Conservation (phyloP, 179 eudicot genomes). For the Beta lomatogona region DNA sequence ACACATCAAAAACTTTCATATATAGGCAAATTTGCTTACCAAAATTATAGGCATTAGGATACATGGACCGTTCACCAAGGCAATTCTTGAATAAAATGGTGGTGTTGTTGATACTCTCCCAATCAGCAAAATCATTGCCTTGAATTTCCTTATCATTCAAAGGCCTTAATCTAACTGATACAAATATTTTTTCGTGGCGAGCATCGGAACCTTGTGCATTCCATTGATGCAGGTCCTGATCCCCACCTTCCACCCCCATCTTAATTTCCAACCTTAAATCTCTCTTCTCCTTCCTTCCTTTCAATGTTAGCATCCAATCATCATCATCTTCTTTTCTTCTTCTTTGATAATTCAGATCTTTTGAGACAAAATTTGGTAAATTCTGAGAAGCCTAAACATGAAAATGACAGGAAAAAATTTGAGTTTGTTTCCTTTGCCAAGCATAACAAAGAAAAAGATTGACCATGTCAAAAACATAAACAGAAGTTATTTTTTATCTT, state of each 20-base stretch:
- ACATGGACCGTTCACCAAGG: conserved; percentile 55
- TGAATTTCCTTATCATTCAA: conserved; percentile 59
- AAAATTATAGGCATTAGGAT: conserved; percentile 69
- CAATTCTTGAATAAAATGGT: conserved; percentile 64
- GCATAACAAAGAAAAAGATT: conserved; percentile 2
- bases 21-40: conserved; percentile 43
- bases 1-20: background rate
- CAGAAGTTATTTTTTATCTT: background rate
- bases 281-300: background rate
- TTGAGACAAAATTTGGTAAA: background rate
- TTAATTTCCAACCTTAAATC: background rate
- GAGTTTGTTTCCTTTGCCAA: background rate
- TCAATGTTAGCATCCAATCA: background rate
- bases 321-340: background rate
- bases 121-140: conserved; percentile 62
- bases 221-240: conserved; percentile 26
- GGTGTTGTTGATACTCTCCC: conserved; percentile 70
- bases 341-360: background rate
- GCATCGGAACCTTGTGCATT: conserved; percentile 32
- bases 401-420: background rate
- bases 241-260: conserved; percentile 38
- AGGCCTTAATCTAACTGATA: conserved; percentile 82
- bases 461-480: conserved; percentile 15
- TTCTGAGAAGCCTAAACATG: conserved; percentile 3
- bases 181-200: conserved; percentile 54